Percentiles rank a stretch among this genome's conserved stretches.
Conservation (phyloP, 768 basidiomycete genomes). For the Suillus paluster region DNA sequence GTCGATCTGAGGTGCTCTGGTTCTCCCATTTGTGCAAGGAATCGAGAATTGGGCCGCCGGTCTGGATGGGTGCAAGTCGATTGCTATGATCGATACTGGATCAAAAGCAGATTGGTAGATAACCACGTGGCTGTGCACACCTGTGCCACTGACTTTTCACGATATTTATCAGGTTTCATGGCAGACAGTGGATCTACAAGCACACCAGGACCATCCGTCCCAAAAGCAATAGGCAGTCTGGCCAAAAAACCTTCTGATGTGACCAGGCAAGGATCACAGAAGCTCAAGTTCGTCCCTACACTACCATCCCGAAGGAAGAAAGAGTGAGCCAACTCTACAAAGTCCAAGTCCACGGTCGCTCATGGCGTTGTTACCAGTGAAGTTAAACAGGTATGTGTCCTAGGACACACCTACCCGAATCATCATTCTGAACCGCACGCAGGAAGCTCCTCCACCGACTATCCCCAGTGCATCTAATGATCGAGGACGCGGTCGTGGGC, state of each 20-base stretch:
- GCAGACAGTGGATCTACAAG: constrained; percentile 7
- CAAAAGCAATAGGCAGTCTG: constrained; percentile 77
- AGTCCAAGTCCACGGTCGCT: constrained; percentile 14
- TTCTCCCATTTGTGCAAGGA: constrained; percentile 36
- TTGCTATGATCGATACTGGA: neutral
- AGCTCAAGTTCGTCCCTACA: constrained; percentile 81
- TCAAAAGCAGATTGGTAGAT: neutral
- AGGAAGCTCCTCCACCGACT: constrained; percentile 53
- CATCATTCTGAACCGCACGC: constrained; percentile 15
- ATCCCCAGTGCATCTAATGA: constrained; percentile 42
- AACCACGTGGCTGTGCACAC: neutral
- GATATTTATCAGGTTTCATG: constrained; percentile 14
- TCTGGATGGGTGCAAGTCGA: constrained; percentile 2
- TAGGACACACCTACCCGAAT: neutral
- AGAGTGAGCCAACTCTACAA: constrained; percentile 47
- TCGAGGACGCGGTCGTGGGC: constrained; percentile 50
- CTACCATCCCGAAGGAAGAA: constrained; percentile 78
- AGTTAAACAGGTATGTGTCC: constrained; percentile 60
- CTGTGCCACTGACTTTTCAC: constrained; percentile 10
- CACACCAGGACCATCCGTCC: constrained; percentile 25
- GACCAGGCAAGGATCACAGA: constrained; percentile 74
- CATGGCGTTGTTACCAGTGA: constrained; percentile 47
- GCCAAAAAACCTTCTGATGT: constrained; percentile 73
- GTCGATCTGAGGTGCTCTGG: constrained; percentile 72
- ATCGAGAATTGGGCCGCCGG: neutral